Conservation (phyloP, 129 eudicot genomes). For the Artemisia annua region DNA sequence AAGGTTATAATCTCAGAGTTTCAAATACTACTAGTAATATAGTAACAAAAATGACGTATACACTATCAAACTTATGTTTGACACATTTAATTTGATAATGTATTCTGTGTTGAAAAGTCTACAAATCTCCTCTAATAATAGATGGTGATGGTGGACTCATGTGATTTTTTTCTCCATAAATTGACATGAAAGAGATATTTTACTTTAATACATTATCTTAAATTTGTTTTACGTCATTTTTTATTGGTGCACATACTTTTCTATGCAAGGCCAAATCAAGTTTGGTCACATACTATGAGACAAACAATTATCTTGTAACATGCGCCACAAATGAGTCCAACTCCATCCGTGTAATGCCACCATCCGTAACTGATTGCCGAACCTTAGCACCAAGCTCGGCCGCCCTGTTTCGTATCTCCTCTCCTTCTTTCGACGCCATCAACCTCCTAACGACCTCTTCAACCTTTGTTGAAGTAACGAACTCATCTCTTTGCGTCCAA, state of each 20-base stretch:
- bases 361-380: slow-evolving; percentile 32
- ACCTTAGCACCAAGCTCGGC: slow-evolving; percentile 33
- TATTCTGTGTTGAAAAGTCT: too few relatives aligned
- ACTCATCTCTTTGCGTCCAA: slow-evolving; percentile 34
- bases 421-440: slow-evolving; percentile 47
- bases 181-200: too few relatives aligned
- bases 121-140: too few relatives aligned
- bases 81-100: too few relatives aligned
- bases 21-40: too few relatives aligned
- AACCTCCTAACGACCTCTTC: slow-evolving; percentile 36
- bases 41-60: too few relatives aligned
- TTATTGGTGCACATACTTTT: neutral
- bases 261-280: too few relatives aligned
- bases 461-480: slow-evolving; percentile 33
- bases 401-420: slow-evolving; percentile 35
- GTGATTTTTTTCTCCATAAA: too few relatives aligned
- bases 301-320: slow-evolving; percentile 29
- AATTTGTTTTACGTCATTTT: neutral
- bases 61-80: too few relatives aligned
- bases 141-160: too few relatives aligned
- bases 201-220: neutral
- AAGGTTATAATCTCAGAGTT: too few relatives aligned
- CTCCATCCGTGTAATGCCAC: slow-evolving; percentile 41
- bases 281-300: neutral
- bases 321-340: slow-evolving; percentile 42